Percentiles rank a stretch among this genome's conserved stretches.
These are phyloP conservation scores for Colletotrichum sp. DNA, from an alignment of 2,329 filamentous ascomycete species.

Conservation along the genomic window DNA sequence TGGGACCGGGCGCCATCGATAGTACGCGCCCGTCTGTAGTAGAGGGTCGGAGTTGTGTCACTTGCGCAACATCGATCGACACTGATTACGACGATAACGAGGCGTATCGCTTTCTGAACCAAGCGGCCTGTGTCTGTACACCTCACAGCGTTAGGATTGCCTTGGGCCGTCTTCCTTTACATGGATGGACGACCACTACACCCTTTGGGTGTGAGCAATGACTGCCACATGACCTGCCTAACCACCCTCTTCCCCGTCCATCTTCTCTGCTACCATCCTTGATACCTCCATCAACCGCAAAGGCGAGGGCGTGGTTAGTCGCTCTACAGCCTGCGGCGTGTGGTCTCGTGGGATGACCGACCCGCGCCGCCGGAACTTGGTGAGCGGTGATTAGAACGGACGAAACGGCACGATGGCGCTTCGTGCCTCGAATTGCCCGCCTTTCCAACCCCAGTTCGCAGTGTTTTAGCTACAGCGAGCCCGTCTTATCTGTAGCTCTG, in stretches of 20 bases:
- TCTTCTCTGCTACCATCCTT: neutral
- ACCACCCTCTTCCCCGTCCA: neutral
- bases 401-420: neutral
- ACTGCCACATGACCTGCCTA: constrained; percentile 8
- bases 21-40: neutral
- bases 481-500: neutral
- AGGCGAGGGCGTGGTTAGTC: neutral
- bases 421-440: neutral
- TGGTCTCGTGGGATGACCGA: neutral
- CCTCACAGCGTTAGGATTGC: neutral
- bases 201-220: neutral
- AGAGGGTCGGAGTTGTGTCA: neutral
- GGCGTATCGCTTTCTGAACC: neutral
- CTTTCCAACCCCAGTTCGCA: neutral
- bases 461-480: neutral
- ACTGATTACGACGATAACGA: neutral
- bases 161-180: neutral
- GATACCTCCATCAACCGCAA: neutral
- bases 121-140: neutral
- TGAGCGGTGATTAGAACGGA: neutral
- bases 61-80: neutral
- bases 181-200: neutral
- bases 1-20: neutral
- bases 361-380: neutral
- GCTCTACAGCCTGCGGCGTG: neutral